These are phyloP conservation scores for Phytophthora aleatoria DNA, from an alignment of 352 stramenopile genomes.

Conservation along the genomic window DNA sequence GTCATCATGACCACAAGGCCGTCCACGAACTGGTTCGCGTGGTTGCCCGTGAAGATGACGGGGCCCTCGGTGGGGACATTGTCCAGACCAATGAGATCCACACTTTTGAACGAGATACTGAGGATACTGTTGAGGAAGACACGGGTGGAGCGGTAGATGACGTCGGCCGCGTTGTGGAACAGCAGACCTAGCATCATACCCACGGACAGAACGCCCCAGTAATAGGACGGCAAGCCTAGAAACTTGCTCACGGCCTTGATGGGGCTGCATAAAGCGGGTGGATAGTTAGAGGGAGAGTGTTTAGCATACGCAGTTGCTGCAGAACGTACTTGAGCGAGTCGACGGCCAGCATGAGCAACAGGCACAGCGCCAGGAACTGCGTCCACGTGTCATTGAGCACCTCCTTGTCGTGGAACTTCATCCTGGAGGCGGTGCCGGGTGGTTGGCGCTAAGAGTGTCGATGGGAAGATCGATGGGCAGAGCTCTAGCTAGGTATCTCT, in stretches of 20 bases:
- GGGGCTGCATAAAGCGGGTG: constrained; percentile 41
- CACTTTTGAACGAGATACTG: constrained; percentile 97
- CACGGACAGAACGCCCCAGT: constrained; percentile 68
- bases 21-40: constrained; percentile 99
- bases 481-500: not conserved
- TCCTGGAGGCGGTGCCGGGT: constrained; percentile 4
- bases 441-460: not conserved
- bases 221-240: constrained; percentile 67
- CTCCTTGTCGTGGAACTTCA: constrained; percentile 81
- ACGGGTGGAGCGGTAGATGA: constrained; percentile 78
- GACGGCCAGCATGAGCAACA: constrained; percentile 81
- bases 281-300: not conserved
- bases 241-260: constrained; percentile 85
- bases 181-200: constrained; percentile 71
- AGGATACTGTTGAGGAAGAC: constrained; percentile 98
- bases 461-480: not conserved
- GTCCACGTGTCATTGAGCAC: constrained; percentile 85
- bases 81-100: constrained; percentile 96
- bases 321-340: constrained; percentile 87
- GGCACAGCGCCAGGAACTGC: constrained; percentile 76
- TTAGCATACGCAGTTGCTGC: not conserved
- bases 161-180: constrained; percentile 78
- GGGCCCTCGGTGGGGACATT: constrained; percentile 96
- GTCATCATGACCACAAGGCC: constrained; percentile 96
- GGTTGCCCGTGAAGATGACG: constrained; percentile 98